Conservation (phyloP, 2,329 filamentous ascomycete species). For the Alternaria incomplexa region DNA sequence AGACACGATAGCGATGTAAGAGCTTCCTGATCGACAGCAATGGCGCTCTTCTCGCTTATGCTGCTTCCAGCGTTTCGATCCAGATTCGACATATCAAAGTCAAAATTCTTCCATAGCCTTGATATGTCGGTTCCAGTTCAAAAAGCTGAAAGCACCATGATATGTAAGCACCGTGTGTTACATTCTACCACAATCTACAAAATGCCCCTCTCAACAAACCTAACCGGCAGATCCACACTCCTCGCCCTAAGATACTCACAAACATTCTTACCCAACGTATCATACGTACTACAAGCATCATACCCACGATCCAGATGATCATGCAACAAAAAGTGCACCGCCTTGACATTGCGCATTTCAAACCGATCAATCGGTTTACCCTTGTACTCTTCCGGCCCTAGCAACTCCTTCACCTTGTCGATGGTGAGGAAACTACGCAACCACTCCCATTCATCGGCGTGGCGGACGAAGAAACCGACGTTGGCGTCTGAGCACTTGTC, state of each 20-base stretch:
- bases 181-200: conserved; percentile 3
- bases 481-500: conserved; percentile 43
- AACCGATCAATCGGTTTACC: conserved; percentile 47
- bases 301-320: conserved; percentile 56
- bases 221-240: conserved; percentile 53
- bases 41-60: too few species aligned
- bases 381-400: conserved; percentile 41
- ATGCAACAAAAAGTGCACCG: conserved; percentile 54
- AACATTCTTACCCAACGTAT: conserved; percentile 56
- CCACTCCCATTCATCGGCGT: conserved; percentile 43
- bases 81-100: too few species aligned
- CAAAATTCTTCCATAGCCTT: background rate
- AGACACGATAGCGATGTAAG: too few species aligned
- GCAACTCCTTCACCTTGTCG: conserved; percentile 30
- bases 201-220: conserved; percentile 49
- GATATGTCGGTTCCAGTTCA: background rate
- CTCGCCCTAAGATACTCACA: conserved; percentile 55
- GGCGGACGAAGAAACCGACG: conserved; percentile 41
- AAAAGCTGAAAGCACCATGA: background rate
- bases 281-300: conserved; percentile 52
- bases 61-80: too few species aligned
- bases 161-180: background rate
- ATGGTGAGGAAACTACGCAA: conserved; percentile 33
- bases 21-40: too few species aligned
- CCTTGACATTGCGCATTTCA: conserved; percentile 47